phyloP scores from a whole-genome alignment of 73 alveolate genomes.

The Paramecium tetraurelia region DNA sequence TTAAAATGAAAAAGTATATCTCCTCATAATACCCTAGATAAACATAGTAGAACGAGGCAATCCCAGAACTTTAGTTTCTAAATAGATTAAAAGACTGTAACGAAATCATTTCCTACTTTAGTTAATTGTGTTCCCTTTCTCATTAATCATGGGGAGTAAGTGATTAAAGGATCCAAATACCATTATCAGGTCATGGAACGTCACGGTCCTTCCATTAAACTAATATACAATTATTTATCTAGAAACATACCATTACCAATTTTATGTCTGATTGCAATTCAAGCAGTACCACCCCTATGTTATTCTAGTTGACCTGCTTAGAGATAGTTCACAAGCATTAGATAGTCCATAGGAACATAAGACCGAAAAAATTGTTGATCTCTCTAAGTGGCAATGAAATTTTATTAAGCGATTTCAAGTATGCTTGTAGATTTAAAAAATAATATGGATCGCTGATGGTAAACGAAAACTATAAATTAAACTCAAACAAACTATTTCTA shows the following conservation, averaged over 20 bases:
- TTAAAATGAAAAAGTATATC: neutral
- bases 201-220: slow-evolving; percentile 18
- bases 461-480: neutral
- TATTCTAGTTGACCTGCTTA: neutral
- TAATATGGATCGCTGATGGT: neutral
- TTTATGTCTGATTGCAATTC: slow-evolving; percentile 24
- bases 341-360: neutral
- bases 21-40: neutral
- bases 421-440: slow-evolving; percentile 25
- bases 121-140: slow-evolving; percentile 26
- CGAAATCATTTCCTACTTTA: neutral
- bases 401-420: neutral
- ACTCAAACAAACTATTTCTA: neutral
- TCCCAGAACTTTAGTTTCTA: neutral
- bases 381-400: neutral
- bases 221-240: neutral
- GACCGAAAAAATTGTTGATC: slow-evolving; percentile 1
- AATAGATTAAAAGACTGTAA: neutral
- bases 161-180: neutral
- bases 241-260: neutral
- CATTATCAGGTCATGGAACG: neutral
- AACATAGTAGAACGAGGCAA: neutral
- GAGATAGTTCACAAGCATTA: neutral
- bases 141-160: neutral
- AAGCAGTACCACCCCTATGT: neutral